Evolutionary conservation across 495 filamentous ascomycete genomes (phyloP).

Genomic region (Penicillium bialowiezense): DNA sequence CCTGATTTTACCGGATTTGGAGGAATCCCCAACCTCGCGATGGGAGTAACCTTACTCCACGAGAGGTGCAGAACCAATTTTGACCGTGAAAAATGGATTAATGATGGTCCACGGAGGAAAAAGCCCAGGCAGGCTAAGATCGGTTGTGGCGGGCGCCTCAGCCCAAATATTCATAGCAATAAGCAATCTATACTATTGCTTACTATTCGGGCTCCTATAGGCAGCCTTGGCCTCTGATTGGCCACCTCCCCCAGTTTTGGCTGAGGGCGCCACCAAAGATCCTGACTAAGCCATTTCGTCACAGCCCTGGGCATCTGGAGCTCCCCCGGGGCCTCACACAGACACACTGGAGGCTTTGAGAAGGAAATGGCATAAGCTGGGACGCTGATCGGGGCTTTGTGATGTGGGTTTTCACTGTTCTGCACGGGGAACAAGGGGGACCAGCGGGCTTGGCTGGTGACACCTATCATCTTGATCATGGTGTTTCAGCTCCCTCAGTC

Average conservation of each 20-base stretch:
- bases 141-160: slow-evolving; percentile 7
- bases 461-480: too few relatives aligned
- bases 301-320: background rate
- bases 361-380: too few relatives aligned
- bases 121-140: background rate
- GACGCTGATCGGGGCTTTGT: slow-evolving; percentile 1
- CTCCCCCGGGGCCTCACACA: background rate
- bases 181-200: slow-evolving; percentile 2
- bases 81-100: too few relatives aligned
- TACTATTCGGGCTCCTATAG: background rate
- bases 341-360: too few relatives aligned
- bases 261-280: slow-evolving; percentile 1
- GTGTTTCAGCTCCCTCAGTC: too few relatives aligned
- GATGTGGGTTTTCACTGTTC: slow-evolving; percentile 2
- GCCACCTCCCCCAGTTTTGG: background rate
- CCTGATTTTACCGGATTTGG: background rate
- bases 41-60: slow-evolving; percentile 5
- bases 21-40: slow-evolving; percentile 1
- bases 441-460: background rate
- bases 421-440: slow-evolving; percentile 1
- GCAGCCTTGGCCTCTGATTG: background rate
- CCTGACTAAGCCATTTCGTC: slow-evolving; percentile 7
- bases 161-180: background rate
- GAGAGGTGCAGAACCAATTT: background rate
- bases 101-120: too few relatives aligned